Base-by-base conservation (phyloP, 768 basidiomycete genomes). In the Agrocybe chaxingu region DNA sequence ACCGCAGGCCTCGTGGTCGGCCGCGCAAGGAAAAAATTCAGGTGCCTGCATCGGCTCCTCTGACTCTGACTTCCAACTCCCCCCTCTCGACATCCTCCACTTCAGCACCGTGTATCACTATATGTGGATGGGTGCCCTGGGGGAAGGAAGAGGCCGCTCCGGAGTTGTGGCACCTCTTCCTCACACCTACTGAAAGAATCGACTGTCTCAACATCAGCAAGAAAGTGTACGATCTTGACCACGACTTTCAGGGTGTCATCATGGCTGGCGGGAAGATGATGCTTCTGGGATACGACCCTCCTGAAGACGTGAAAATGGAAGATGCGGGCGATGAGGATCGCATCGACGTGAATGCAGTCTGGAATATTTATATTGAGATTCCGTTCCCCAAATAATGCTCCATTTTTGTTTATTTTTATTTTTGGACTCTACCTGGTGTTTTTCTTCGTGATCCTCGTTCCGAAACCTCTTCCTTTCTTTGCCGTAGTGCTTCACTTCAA, bases 161-260 rank as follows among this genome's bases (percentile, higher is more conserved):
- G 0, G 65, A 68, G 42, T 37, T 62, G 0, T 66, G 61, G 57
- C 57, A 57, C 33, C 59, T 63, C 24, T 29, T 52, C 12, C 50
- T 63, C 3, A 56, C 50, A 4, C 63, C 64, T 4, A 50, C 59
- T 4, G 62, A 64, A 19, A 41, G 46, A 19, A 54, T 63, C 30
- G 43, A 36, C 9, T 61, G 57, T 37, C 58, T 67, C 1, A 50
- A 63, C n/a, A 34, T 61, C 33, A 41, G 48, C 9, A 40, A 58
- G 1, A 47, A 45, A 29, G 10, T 66, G 1, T 63, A 54, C 44
- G 44, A 57, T 12, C 38, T 64, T 3, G 52, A 63, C 10, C 42
- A 57, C 6, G 60, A 64, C 42, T 44, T 64, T 12, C 59, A 64
- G 42, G 37, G 19, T 1, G 60, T 61, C 43, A 42, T 59, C 7